Conservation (phyloP, 2,329 filamentous ascomycete genomes). For the Paraphoma chrysanthemicola region DNA sequence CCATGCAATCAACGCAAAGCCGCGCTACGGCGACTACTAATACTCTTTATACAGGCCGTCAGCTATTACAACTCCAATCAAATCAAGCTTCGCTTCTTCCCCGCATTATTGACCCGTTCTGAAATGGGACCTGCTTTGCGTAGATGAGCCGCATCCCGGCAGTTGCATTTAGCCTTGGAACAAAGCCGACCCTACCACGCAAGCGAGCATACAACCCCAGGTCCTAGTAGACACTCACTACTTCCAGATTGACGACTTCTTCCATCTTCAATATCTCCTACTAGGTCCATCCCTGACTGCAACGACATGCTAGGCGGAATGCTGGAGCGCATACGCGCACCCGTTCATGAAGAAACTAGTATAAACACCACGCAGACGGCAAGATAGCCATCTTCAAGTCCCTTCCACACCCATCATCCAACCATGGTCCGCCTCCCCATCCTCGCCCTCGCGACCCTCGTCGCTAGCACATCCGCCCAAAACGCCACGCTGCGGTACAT, state of each 20-base stretch:
- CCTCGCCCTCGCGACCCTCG: constrained; percentile 18
- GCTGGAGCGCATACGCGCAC: background rate
- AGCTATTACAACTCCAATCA: no score
- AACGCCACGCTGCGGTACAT: constrained; percentile 42
- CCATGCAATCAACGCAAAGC: no score
- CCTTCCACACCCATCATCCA: background rate
- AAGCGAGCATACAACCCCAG: background rate
- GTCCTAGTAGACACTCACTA: background rate
- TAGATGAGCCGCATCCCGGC: constrained; percentile 1
- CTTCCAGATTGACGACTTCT: background rate
- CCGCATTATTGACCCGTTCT: no score
- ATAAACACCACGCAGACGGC: no score
- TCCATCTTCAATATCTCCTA: background rate
- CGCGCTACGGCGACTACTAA: no score
- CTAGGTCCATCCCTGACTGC: background rate
- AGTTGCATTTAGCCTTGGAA: background rate
- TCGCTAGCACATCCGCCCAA: constrained; percentile 17
- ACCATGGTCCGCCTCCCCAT: constrained; percentile 28
- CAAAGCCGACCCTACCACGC: background rate
- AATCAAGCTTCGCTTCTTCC: no score
- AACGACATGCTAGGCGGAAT: background rate
- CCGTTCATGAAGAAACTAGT: background rate
- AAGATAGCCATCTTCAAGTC: no score
- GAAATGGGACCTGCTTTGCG: background rate
- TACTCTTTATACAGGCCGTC: no score